Evolutionary conservation across 164 flowering plant species (phyloP).

Genomic region (Brasenia schreberi): DNA sequence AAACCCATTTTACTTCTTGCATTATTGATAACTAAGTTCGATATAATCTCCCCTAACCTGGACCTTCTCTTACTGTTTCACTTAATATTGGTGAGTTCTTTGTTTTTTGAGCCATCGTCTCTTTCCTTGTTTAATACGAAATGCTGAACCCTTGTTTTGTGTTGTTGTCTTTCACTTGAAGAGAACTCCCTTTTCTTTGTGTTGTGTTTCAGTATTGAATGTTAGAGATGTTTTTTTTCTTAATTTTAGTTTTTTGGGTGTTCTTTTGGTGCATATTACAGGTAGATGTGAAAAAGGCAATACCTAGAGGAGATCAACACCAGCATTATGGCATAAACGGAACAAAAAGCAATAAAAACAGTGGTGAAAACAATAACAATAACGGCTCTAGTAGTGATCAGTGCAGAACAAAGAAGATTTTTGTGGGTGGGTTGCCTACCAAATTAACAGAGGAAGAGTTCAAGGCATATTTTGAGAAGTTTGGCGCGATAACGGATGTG

Average conservation of each 20-base stretch:
- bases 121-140: not conserved
- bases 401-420: constrained; percentile 54
- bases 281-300: constrained; percentile 68
- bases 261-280: constrained; percentile 13
- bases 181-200: not conserved
- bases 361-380: constrained; percentile 1
- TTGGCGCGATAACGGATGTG: constrained; percentile 51
- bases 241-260: not conserved
- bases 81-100: not conserved
- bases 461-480: constrained; percentile 45
- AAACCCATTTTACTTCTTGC: not conserved
- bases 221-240: not conserved
- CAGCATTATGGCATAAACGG: constrained; percentile 7
- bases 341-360: not conserved
- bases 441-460: constrained; percentile 46
- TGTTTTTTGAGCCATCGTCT: not conserved
- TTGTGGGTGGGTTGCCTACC: constrained; percentile 70
- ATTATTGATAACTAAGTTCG: not conserved
- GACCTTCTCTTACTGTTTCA: too few relatives aligned
- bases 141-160: not conserved
- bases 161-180: not conserved
- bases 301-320: constrained; percentile 47
- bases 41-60: too few relatives aligned
- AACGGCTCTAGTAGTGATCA: constrained; percentile 5
- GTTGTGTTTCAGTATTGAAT: not conserved